Evolutionary conservation across 1,284 basidiomycete species (phyloP).

Genomic region (Pulchroboletus neoregius): DNA sequence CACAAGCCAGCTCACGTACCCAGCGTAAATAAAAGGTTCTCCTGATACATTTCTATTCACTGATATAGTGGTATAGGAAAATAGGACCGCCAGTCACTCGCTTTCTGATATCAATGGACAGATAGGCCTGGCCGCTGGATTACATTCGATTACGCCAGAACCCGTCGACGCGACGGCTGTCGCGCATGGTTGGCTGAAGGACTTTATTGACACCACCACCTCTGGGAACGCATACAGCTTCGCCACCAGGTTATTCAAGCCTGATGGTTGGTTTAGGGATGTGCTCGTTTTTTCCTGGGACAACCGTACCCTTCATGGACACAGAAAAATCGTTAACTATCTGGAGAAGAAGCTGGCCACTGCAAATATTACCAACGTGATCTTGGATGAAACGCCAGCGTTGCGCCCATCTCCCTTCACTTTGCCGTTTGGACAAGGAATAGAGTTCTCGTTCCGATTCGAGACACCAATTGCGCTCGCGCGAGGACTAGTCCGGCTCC

Average conservation of each 20-base stretch:
- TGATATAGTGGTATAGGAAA: background rate
- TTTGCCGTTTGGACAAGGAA: slow-evolving; percentile 3
- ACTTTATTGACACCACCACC: background rate
- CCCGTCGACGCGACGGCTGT: background rate
- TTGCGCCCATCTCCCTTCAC: background rate
- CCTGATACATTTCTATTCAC: background rate
- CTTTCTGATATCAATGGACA: background rate
- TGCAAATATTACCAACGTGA: slow-evolving; percentile 1
- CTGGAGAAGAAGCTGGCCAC: background rate
- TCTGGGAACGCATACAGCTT: background rate
- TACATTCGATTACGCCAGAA: background rate
- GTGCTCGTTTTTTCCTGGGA: slow-evolving; percentile 6
- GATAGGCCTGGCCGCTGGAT: background rate
- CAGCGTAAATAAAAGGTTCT: background rate
- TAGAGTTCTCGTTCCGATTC: slow-evolving; percentile 7
- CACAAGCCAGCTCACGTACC: slow-evolving; percentile 29
- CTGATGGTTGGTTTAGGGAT: slow-evolving; percentile 6
- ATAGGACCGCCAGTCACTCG: background rate
- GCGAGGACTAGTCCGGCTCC: background rate
- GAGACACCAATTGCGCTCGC: slow-evolving; percentile 5
- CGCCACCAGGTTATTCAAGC: slow-evolving; percentile 1
- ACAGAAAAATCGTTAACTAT: background rate
- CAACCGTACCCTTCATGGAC: slow-evolving; percentile 4
- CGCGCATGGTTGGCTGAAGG: slow-evolving; percentile 1
- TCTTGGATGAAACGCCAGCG: slow-evolving; percentile 3